These are phyloP conservation scores for Tolypocladium ophioglossoides DNA, from an alignment of 2,329 filamentous ascomycete species.

Conservation along the genomic window DNA sequence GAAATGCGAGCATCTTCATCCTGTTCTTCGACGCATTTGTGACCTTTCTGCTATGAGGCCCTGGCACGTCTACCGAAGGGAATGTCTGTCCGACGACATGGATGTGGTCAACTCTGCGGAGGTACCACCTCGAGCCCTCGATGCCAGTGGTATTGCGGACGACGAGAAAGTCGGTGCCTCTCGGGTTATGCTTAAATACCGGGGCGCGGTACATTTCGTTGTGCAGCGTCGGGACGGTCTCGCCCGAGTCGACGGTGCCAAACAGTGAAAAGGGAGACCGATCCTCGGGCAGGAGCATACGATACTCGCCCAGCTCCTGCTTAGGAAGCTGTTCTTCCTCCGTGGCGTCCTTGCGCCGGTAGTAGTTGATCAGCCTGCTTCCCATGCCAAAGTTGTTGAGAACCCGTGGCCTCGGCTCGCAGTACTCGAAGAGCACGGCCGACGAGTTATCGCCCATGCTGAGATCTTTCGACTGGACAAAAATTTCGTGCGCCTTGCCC, in stretches of 20 bases:
- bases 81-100: conserved; percentile 90
- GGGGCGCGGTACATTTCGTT: conserved; percentile 94
- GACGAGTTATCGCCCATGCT: conserved; percentile 83
- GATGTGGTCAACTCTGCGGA: conserved; percentile 84
- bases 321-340: conserved; percentile 71
- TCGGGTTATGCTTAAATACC: conserved; percentile 76
- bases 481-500: conserved; percentile 70
- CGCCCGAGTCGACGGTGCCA: conserved; percentile 81
- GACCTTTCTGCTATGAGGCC: conserved; percentile 86
- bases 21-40: conserved; percentile 96
- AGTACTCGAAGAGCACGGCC: conserved; percentile 86
- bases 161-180: conserved; percentile 75
- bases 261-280: conserved; percentile 94
- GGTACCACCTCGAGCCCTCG: conserved; percentile 67
- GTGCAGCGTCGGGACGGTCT: conserved; percentile 82
- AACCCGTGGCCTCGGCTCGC: conserved; percentile 83
- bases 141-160: conserved; percentile 71
- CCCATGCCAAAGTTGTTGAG: conserved; percentile 98
- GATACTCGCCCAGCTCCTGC: conserved; percentile 77
- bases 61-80: conserved; percentile 83
- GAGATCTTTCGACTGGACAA: conserved; percentile 69
- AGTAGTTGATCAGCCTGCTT: conserved; percentile 92
- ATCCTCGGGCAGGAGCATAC: conserved; percentile 82
- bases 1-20: conserved; percentile 90
- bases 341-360: conserved; percentile 64